Evolutionary conservation across 2,329 filamentous ascomycete species (phyloP), one percentile per base, ranked within the genome.

Genomic region (Setomelanomma holmii): DNA sequence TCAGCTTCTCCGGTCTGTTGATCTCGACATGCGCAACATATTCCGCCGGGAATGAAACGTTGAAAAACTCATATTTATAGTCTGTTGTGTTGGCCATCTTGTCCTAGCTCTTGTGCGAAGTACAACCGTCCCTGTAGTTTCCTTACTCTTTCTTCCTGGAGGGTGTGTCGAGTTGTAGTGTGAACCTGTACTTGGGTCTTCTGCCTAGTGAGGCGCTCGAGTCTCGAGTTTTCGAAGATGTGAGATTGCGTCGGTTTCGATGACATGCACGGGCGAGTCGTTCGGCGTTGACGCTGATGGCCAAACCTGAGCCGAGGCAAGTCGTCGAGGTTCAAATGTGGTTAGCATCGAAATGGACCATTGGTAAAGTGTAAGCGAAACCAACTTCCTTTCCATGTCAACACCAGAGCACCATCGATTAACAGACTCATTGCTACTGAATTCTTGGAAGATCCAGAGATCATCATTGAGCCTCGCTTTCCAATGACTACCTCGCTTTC

Each of bases 21-120:
- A 96, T 96, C 77, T 97, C 89, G 53, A 98, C 89, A 73, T 96
- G 91, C n/a, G 88, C 90, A 42, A 97, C 88, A 78, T 86, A 86
- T 67, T 88, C 82, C 33, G 78, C 68, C 0, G 92, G 90, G 36
- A 86, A 86, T n/a, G 84, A 86, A 63, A 96, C 81, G 60, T 86
- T 85, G 82, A 91, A 92, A 80, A 89, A 81, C 62, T 87, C 79
- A 76, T 85, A 88, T 8, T 73, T 68, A 60, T 76, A 79, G 20
- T 40, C 40, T 22, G 47, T 14, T 40, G 65, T 55, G 27, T 68
- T 60, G 30, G 68, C 67, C 67, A 70, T 71, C 8, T 45, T 58
- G 45, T 33, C 23, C 34, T 12, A 20, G 8, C 17, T 40, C 5
- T 22, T 21, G 4, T 40, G 5, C n/a, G n/a, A n/a, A n/a, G n/a